phyloP scores from a whole-genome alignment of 805 yeast species.

The Pichia rugopelliculosa region DNA sequence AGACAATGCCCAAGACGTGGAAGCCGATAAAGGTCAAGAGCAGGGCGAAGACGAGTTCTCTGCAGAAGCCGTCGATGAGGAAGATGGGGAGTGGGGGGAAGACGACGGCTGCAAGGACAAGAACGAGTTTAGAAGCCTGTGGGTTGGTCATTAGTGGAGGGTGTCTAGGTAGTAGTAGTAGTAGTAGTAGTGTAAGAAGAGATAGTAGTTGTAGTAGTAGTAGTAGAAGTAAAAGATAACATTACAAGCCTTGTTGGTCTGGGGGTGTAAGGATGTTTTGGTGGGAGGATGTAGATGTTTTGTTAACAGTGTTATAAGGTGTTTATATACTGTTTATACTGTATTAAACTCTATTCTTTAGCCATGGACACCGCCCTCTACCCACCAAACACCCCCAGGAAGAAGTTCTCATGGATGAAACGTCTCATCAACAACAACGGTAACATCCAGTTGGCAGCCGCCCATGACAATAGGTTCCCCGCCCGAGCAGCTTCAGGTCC shows the following conservation, averaged over 20 bases:
- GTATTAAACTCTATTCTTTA: too few relatives aligned
- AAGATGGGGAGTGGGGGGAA: conserved; percentile 73
- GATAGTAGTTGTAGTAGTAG: not conserved
- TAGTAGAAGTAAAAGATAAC: not conserved
- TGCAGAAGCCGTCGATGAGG: conserved; percentile 53
- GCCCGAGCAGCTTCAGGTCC: too few relatives aligned
- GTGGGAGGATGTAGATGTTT: too few relatives aligned
- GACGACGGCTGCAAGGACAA: conserved; percentile 52
- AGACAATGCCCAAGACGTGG: conserved; percentile 44
- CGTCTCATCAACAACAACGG: not conserved
- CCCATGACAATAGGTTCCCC: not conserved
- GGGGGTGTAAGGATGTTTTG: too few relatives aligned
- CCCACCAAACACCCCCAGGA: not conserved
- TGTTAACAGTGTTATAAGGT: too few relatives aligned
- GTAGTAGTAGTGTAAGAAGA: not conserved
- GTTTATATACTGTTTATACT: too few relatives aligned
- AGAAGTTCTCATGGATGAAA: conserved; percentile 30
- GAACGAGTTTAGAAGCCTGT: conserved; percentile 25
- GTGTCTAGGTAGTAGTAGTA: not conserved
- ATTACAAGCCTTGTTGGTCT: too few relatives aligned
- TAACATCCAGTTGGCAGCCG: too few relatives aligned
- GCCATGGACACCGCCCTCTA: not conserved
- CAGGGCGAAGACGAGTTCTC: conserved; percentile 40
- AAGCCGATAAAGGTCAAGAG: conserved; percentile 37
- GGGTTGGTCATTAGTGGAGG: not conserved